phyloP scores from a whole-genome alignment of 768 basidiomycete genomes.

The Mrakia blollopis region DNA sequence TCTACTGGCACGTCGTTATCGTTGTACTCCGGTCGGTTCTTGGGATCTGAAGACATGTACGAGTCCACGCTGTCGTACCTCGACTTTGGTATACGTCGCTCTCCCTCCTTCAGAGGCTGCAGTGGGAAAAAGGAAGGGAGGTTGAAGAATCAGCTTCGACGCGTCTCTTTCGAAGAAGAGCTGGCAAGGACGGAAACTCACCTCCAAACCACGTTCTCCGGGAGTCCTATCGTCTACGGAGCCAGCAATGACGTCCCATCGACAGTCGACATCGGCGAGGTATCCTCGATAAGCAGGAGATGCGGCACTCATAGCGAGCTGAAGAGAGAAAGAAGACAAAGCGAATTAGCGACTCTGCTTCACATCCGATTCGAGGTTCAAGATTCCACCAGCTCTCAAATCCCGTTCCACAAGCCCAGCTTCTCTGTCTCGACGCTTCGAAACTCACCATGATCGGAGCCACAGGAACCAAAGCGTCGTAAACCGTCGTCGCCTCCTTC shows the following conservation, averaged over 20 bases:
- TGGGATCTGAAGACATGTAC: constrained; percentile 81
- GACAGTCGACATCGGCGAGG: constrained; percentile 92
- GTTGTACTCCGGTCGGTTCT: constrained; percentile 89
- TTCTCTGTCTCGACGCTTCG: neutral
- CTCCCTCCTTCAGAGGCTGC: constrained; percentile 70
- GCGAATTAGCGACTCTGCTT: no score
- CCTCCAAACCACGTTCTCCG: constrained; percentile 87
- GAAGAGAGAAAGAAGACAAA: neutral
- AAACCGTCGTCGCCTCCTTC: constrained; percentile 81
- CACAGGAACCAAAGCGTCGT: constrained; percentile 91
- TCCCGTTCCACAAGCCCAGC: neutral
- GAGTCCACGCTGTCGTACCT: constrained; percentile 93
- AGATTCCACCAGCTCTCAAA: neutral
- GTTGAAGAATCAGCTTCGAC: neutral
- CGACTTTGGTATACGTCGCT: constrained; percentile 85
- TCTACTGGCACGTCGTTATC: constrained; percentile 79
- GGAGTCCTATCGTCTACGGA: constrained; percentile 95
- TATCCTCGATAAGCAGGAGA: constrained; percentile 93
- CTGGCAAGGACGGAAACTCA: constrained; percentile 40
- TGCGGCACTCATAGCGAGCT: constrained; percentile 91
- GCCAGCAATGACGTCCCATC: constrained; percentile 99
- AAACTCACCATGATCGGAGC: constrained; percentile 85
- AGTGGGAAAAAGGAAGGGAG: neutral
- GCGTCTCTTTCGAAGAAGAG: neutral
- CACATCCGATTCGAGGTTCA: neutral